A percentile compares a stretch with the other conserved stretches of the same genome.
Evolutionary conservation across 306 rosid genomes (phyloP).

Genomic region (Boehmeria nivea): DNA sequence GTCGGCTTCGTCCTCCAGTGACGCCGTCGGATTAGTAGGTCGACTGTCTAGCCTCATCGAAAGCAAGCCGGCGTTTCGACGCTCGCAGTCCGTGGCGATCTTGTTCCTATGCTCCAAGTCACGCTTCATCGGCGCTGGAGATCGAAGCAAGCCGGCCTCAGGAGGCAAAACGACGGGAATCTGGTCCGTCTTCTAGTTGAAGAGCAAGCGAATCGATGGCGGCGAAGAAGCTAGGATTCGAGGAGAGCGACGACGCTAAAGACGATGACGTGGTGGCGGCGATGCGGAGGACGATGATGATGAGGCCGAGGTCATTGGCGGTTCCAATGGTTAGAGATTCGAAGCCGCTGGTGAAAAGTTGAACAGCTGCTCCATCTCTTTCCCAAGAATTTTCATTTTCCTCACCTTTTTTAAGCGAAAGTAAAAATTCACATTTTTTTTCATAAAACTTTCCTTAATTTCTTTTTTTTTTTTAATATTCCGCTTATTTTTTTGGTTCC

Average conservation of each 20-base stretch:
- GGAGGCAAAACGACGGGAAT: conserved; percentile 48
- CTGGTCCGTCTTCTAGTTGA: conserved; percentile 65
- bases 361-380: too few relatives aligned
- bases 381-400: too few relatives aligned
- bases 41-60: conserved; percentile 54
- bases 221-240: conserved; percentile 23
- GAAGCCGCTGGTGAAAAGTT: conserved; percentile 45
- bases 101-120: conserved; percentile 81
- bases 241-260: conserved; percentile 22
- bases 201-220: conserved; percentile 17
- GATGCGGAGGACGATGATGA: conserved; percentile 51
- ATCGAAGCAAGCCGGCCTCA: conserved; percentile 27
- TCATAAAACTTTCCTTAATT: too few relatives aligned
- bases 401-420: too few relatives aligned
- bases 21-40: conserved; percentile 34
- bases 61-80: conserved; percentile 60
- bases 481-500: too few relatives aligned
- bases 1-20: conserved; percentile 37
- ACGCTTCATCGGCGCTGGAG: conserved; percentile 41
- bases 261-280: not conserved
- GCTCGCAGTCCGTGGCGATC: conserved; percentile 76
- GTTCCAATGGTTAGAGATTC: conserved; percentile 27
- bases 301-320: conserved; percentile 73
- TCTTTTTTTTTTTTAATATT: too few relatives aligned
- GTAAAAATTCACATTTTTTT: too few relatives aligned